A percentile compares a stretch with the other conserved stretches of the same genome.
Evolutionary conservation across 148 eudicot genomes (phyloP).

Genomic region (Rhododendron henanense): DNA sequence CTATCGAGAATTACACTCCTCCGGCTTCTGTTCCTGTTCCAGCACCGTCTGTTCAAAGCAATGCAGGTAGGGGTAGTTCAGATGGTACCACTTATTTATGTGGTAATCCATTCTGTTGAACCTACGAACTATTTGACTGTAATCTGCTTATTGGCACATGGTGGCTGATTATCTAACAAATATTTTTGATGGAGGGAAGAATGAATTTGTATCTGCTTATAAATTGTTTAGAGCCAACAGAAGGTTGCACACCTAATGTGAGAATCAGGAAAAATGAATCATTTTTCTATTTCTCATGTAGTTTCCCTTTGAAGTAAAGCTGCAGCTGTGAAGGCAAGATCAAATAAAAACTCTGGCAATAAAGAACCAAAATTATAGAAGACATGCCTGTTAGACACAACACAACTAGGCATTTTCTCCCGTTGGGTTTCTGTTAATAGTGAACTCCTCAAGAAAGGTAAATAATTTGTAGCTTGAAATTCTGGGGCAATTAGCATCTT

Average conservation of each 20-base stretch:
- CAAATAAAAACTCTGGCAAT: neutral
- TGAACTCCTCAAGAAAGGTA: neutral
- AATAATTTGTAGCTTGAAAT: neutral
- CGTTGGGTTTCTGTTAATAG: neutral
- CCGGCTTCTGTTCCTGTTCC: constrained; percentile 61
- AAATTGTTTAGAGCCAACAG: neutral
- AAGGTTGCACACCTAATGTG: neutral
- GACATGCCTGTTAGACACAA: neutral
- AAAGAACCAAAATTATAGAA: neutral
- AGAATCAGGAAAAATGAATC: neutral
- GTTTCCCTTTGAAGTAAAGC: neutral
- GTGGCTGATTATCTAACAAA: neutral
- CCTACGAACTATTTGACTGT: neutral
- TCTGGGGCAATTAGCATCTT: neutral
- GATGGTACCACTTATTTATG: neutral
- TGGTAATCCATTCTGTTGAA: neutral
- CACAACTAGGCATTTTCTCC: neutral
- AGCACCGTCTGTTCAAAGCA: constrained; percentile 29
- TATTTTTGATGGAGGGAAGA: neutral
- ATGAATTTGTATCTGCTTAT: neutral
- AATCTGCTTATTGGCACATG: neutral
- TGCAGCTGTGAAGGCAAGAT: neutral
- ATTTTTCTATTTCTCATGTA: neutral
- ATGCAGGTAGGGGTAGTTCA: constrained; percentile 40
- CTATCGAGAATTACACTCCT: constrained; percentile 27